Base-by-base conservation (phyloP, 345 rosid genomes). In the Dipteronia sinensis region DNA sequence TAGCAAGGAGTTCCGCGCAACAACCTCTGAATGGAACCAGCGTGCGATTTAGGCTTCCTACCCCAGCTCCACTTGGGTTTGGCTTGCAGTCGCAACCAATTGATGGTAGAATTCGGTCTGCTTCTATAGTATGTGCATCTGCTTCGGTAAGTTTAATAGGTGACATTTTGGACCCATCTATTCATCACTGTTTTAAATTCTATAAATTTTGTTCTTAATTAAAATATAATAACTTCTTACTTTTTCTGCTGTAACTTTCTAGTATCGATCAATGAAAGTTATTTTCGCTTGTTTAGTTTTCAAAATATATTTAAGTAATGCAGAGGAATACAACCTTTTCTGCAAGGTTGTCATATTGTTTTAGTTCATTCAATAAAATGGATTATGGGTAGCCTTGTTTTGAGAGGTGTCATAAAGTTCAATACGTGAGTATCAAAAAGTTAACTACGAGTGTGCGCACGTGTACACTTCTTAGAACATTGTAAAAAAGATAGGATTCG, bases 71-170 rank as follows among this genome's bases (percentile, higher is more conserved):
- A 42, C 80, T 76, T 34, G 83, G 81, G 68, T 44, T 83, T 53
- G 84, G 80, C 56, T 68, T 73, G 23, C 67, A 65, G 59, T 79
- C 70, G 70, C 75, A 77, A 55, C 51, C 83, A 20, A 6, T 66
- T 80, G 69, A 10, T 20, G 8, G 64, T 20, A 76, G 17, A 68
- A 68, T 72, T 65, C 81, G 53, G 49, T 83, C 61, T 77, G 78
- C 79, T 77, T 85, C 83, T 61, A 15, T 84, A 55, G 77, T 77
- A 62, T 87, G 88, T 51, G 77, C 75, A 59, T 75, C 85, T n/a
- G 79, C 89, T 71, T 25, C 74, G 78, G 92, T 88, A 84, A 77
- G 85, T 65, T 20, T 68, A 67, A 2, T 65, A 1, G 1, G 15
- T 7, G 11, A 3, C 49, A 10, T 29, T 62, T 5, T 68, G 1